phyloP scores from a whole-genome alignment of 768 basidiomycete genomes.

The Lentinula guzmanii region DNA sequence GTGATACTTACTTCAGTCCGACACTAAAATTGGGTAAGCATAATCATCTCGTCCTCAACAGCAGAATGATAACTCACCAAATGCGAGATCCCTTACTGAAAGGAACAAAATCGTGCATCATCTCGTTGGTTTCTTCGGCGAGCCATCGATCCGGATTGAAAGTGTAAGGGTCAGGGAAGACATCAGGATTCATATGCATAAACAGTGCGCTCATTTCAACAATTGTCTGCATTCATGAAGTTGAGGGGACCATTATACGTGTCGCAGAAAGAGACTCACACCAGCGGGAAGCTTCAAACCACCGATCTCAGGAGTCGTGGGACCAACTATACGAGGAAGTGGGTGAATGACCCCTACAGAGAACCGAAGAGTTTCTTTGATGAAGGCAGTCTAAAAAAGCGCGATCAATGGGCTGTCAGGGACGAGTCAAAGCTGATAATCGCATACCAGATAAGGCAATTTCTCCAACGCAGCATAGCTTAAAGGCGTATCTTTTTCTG shows the following conservation, averaged over 20 bases:
- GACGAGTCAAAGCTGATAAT: neutral
- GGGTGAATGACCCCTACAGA: slow-evolving; percentile 32
- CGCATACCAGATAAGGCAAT: slow-evolving; percentile 29
- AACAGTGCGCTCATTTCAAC: slow-evolving; percentile 34
- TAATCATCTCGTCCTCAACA: neutral
- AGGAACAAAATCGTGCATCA: slow-evolving; percentile 34
- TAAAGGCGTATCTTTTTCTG: slow-evolving; percentile 19
- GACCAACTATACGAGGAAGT: slow-evolving; percentile 33
- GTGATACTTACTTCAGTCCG: neutral
- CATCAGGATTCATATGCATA: slow-evolving; percentile 30
- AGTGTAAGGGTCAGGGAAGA: slow-evolving; percentile 32
- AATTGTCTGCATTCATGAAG: slow-evolving; percentile 24
- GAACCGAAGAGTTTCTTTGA: slow-evolving; percentile 41
- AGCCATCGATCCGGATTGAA: slow-evolving; percentile 43
- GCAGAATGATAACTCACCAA: slow-evolving; percentile 14
- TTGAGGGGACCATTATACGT: neutral
- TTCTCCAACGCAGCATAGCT: slow-evolving; percentile 25
- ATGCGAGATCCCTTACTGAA: slow-evolving; percentile 40
- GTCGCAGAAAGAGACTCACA: slow-evolving; percentile 16
- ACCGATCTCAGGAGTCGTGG: slow-evolving; percentile 24
- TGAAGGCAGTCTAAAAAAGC: slow-evolving; percentile 32
- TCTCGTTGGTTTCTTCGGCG: slow-evolving; percentile 22
- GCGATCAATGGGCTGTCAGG: too few relatives aligned
- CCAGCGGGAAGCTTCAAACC: slow-evolving; percentile 31
- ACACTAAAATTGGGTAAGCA: neutral